Conservation (phyloP, 1,284 basidiomycete genomes). For the Flammula alnicola region DNA sequence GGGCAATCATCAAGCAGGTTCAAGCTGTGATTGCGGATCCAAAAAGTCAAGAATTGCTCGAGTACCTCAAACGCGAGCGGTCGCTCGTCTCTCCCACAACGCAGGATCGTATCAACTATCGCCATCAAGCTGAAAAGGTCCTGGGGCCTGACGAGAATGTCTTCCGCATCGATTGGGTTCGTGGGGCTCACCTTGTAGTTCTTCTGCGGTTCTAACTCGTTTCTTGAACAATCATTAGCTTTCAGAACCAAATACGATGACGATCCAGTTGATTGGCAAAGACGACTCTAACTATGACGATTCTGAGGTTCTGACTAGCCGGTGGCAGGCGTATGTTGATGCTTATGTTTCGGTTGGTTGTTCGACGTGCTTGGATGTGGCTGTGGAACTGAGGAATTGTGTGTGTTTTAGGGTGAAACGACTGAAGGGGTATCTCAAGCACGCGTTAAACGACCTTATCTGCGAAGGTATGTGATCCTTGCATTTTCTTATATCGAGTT, state of each 20-base stretch:
- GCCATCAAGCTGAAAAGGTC: constrained; percentile 83
- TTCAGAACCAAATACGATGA: constrained; percentile 71
- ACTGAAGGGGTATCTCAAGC: constrained; percentile 54
- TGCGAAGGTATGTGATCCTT: constrained; percentile 62
- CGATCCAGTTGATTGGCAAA: constrained; percentile 87
- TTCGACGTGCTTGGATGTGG: neutral
- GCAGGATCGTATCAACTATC: constrained; percentile 85
- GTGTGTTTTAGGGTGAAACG: constrained; percentile 46
- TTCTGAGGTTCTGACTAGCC: constrained; percentile 78
- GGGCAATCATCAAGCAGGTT: constrained; percentile 87
- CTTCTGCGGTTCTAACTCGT: neutral
- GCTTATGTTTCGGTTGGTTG: constrained; percentile 79
- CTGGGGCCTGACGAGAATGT: constrained; percentile 90
- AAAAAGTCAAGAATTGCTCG: constrained; percentile 85
- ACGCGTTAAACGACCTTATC: constrained; percentile 71
- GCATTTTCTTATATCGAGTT: neutral
- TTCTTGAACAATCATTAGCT: constrained; percentile 48
- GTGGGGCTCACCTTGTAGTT: constrained; percentile 29
- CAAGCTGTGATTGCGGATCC: constrained; percentile 81
- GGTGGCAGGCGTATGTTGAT: constrained; percentile 92
- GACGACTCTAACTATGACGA: constrained; percentile 91
- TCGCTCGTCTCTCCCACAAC: constrained; percentile 65
- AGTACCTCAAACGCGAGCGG: constrained; percentile 81
- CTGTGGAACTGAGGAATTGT: neutral
- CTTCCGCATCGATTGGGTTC: constrained; percentile 91